Evolutionary conservation across 2,329 filamentous ascomycete species (phyloP).

Genomic region (Pseudogymnoascus sp.): DNA sequence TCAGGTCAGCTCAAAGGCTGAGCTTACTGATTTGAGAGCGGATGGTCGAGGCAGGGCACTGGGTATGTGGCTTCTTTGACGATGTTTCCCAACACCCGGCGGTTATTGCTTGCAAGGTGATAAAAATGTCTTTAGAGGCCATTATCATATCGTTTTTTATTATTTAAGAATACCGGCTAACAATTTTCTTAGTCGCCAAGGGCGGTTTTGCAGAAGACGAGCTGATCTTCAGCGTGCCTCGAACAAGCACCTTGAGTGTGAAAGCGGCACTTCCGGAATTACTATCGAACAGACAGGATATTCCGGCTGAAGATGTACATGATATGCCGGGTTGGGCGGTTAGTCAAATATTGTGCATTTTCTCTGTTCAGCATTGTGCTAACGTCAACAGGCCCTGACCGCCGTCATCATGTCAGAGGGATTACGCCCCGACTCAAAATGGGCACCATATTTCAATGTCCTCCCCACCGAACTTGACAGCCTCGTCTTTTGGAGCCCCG

Average conservation of each 20-base stretch:
- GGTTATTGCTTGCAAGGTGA: background rate
- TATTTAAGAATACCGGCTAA: slow-evolving; percentile 11
- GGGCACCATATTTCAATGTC: slow-evolving; percentile 51
- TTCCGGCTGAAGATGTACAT: slow-evolving; percentile 30
- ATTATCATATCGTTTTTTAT: slow-evolving; percentile 8
- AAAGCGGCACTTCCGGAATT: slow-evolving; percentile 47
- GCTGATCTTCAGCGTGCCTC: slow-evolving; percentile 57
- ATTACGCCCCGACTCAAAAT: slow-evolving; percentile 22
- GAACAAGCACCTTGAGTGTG: slow-evolving; percentile 48
- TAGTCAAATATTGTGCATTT: background rate
- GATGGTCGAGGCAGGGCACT: slow-evolving; percentile 53
- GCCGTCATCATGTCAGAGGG: slow-evolving; percentile 21
- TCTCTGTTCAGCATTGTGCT: slow-evolving; percentile 11
- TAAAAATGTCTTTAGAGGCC: background rate
- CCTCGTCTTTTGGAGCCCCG: slow-evolving; percentile 59
- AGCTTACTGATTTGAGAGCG: slow-evolving; percentile 47
- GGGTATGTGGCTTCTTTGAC: slow-evolving; percentile 38
- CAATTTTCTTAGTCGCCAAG: slow-evolving; percentile 43
- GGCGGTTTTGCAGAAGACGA: slow-evolving; percentile 52
- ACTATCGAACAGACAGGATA: slow-evolving; percentile 22
- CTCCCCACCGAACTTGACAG: slow-evolving; percentile 55
- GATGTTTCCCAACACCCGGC: slow-evolving; percentile 13
- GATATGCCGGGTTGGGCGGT: slow-evolving; percentile 40
- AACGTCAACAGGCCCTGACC: slow-evolving; percentile 21
- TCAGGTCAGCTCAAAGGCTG: slow-evolving; percentile 48